Conservation (phyloP, 2,329 filamentous ascomycete species). For the Xylariaceae sp. region DNA sequence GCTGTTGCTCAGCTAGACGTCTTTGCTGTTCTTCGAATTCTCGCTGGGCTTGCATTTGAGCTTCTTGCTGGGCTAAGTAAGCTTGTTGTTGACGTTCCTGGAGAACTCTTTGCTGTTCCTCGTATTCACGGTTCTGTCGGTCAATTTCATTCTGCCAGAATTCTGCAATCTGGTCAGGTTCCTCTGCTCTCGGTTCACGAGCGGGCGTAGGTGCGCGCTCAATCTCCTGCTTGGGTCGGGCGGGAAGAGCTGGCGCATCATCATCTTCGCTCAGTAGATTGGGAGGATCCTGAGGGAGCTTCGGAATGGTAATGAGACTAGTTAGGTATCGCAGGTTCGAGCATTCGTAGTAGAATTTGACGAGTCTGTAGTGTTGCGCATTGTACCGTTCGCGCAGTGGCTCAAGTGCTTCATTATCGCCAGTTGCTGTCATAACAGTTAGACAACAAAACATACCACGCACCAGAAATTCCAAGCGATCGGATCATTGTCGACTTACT, state of each 20-base stretch:
- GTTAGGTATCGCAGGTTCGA: slow-evolving; percentile 96
- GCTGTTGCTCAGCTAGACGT: slow-evolving; percentile 79
- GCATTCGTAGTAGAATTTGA: slow-evolving; percentile 99
- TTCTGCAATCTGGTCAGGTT: slow-evolving; percentile 91
- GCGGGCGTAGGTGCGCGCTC: slow-evolving; percentile 65
- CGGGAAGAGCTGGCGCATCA: slow-evolving; percentile 73
- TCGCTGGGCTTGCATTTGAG: slow-evolving; percentile 76
- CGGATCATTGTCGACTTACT: slow-evolving; percentile 49
- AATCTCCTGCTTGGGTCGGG: slow-evolving; percentile 70
- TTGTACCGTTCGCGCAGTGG: slow-evolving; percentile 86
- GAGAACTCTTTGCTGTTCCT: slow-evolving; percentile 83
- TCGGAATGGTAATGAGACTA: slow-evolving; percentile 91
- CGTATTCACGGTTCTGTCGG: slow-evolving; percentile 89
- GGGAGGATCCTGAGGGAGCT: slow-evolving; percentile 88
- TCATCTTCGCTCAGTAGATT: slow-evolving; percentile 84
- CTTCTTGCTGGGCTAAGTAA: slow-evolving; percentile 73
- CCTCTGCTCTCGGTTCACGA: slow-evolving; percentile 61
- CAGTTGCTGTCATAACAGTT: slow-evolving; percentile 57
- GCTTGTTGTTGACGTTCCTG: slow-evolving; percentile 82
- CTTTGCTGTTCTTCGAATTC: slow-evolving; percentile 98
- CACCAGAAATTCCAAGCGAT: background rate
- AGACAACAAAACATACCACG: slow-evolving; percentile 12
- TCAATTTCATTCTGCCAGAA: slow-evolving; percentile 96
- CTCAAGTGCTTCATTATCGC: slow-evolving; percentile 86
- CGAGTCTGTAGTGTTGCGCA: slow-evolving; percentile 90